A percentile compares a stretch with the other conserved stretches of the same genome.
These are phyloP conservation scores for Wickerhamomyces sp. DNA, from an alignment of 1,139 yeast species.

Conservation along the genomic window DNA sequence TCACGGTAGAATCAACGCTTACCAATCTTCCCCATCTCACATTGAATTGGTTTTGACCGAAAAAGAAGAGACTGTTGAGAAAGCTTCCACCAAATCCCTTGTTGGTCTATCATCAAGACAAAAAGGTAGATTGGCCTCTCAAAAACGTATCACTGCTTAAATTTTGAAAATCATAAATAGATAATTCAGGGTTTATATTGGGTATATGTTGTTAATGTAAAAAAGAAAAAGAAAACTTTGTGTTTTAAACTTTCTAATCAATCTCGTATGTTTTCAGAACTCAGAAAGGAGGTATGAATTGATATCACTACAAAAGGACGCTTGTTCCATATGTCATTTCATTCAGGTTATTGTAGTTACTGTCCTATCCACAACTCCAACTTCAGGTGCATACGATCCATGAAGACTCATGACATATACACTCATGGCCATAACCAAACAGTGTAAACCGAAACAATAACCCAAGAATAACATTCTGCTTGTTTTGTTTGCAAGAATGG, in stretches of 20 bases:
- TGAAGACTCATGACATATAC: conserved; percentile 50
- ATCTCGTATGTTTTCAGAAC: too few relatives aligned
- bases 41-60: conserved; percentile 96
- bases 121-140: conserved; percentile 86
- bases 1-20: conserved; percentile 99
- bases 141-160: conserved; percentile 63
- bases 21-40: conserved; percentile 98
- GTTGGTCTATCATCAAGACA: conserved; percentile 85
- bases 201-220: conserved; percentile 13
- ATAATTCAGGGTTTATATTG: conserved; percentile 5
- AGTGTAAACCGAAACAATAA: conserved; percentile 74
- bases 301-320: too few relatives aligned
- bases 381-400: conserved; percentile 43
- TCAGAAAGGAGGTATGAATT: too few relatives aligned
- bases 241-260: not conserved
- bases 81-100: conserved; percentile 83
- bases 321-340: too few relatives aligned
- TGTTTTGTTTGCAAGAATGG: conserved; percentile 66
- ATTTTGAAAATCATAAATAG: conserved; percentile 2
- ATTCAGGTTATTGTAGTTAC: conserved; percentile 1
- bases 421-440: conserved; percentile 63
- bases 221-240: conserved; percentile 8
- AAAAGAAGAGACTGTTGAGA: conserved; percentile 89
- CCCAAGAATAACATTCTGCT: conserved; percentile 69
- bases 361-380: conserved; percentile 29